Percentiles rank a stretch among this genome's conserved stretches.
These are phyloP conservation scores for Irpex rosettiformis DNA, from an alignment of 1,284 basidiomycete genomes.

Conservation along the genomic window DNA sequence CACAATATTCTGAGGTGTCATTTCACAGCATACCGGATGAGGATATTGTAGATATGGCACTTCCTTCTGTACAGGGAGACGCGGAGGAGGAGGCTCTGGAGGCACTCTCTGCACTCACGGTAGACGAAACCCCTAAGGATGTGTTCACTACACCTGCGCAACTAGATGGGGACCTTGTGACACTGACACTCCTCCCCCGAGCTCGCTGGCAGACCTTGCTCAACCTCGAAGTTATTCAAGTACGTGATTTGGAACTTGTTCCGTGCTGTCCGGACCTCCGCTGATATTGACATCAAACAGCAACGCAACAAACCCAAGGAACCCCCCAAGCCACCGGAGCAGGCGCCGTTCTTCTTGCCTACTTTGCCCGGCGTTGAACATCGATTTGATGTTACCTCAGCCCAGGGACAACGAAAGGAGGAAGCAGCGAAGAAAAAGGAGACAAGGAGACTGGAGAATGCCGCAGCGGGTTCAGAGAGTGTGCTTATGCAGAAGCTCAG, in stretches of 20 bases:
- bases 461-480: conserved; percentile 60
- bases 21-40: conserved; percentile 74
- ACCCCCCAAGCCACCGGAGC: conserved; percentile 90
- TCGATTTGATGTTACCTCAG: conserved; percentile 62
- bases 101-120: conserved; percentile 49
- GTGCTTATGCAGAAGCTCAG: conserved; percentile 69
- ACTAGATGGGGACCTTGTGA: conserved; percentile 83
- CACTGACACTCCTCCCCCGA: conserved; percentile 88
- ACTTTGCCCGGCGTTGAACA: conserved; percentile 83
- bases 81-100: conserved; percentile 73
- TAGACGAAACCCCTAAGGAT: conserved; percentile 54
- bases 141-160: conserved; percentile 85
- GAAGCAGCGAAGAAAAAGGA: conserved; percentile 37
- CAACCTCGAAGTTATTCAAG: conserved; percentile 94
- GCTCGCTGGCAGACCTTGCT: conserved; percentile 95
- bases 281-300: conserved; percentile 34
- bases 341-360: conserved; percentile 96
- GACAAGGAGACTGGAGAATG: conserved; percentile 54
- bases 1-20: conserved; percentile 87
- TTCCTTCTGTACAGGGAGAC: conserved; percentile 83
- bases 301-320: conserved; percentile 97
- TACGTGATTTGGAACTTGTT: conserved; percentile 29
- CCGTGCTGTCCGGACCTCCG: conserved; percentile 2
- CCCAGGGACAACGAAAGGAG: conserved; percentile 22
- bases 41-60: conserved; percentile 61